Evolutionary conservation across 768 basidiomycete genomes (phyloP), one percentile per base, ranked within the genome.

Genomic region (Gymnopilus junonius): DNA sequence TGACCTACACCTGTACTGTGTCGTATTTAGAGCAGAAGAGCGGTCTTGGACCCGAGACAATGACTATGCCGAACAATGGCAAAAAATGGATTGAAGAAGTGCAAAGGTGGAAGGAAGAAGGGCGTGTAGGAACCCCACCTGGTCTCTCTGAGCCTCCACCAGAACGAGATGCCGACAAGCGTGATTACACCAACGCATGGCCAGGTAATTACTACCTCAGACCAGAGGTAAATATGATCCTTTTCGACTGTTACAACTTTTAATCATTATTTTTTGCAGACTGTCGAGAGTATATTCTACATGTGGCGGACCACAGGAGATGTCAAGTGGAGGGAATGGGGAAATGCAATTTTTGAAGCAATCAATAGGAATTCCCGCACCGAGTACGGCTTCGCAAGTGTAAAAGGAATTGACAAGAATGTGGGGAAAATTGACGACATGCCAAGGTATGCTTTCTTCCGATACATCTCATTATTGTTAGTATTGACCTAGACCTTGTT

Each of bases 271-370:
- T 61, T 17, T 62, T 51, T 11, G 48, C 34, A 93, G 91, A 85
- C 92, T 8, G 67, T 93, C 5, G 92, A 93, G 69, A 87, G 85
- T 25, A 76, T 93, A 59, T 92, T 87, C 72, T 69, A 90, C 14
- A 72, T 93, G 69, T 92, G 88, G 85, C 83, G 84, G 54, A 82
- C 83, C 15, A 93, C 91, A 0, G 84, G 86, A 0, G 84, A 93
- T 48, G 72, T 74, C 4, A 81, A 79, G 46, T 93, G 91, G 91
- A 79, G 91, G 56, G 87, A 93, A 59, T 83, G 86, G 29, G 91
- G 89, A 2, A 92, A 89, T 82, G 75, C 69, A 20, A 85, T 93
- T 37, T 93, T 89, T 68, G 73, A 86, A 64, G 80, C 88, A 1
- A 82, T 93, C 39, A 83, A 90, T 68, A 80, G 79, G 11, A 74